Conservation (phyloP, 495 filamentous ascomycete genomes). For the Tetracladium marchalianum region DNA sequence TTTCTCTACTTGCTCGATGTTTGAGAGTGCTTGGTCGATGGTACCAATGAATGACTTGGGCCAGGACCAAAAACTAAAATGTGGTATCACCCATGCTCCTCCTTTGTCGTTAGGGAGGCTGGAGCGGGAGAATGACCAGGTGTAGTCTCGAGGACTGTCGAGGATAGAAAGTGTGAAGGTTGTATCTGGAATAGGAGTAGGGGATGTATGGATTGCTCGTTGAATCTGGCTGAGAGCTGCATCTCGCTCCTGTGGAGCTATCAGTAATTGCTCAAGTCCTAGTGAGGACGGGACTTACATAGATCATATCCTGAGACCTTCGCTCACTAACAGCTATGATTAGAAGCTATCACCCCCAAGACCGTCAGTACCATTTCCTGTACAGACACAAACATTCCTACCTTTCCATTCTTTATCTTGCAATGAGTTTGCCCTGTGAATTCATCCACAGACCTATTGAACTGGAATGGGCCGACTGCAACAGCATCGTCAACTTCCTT, state of each 20-base stretch:
- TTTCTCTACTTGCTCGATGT: constrained; percentile 33
- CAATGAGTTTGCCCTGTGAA: constrained; percentile 29
- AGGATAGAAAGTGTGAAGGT: constrained; percentile 44
- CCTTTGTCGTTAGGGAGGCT: constrained; percentile 27
- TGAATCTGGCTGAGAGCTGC: constrained; percentile 36
- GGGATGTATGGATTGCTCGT: constrained; percentile 41
- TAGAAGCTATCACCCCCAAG: constrained; percentile 21
- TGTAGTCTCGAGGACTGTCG: constrained; percentile 30
- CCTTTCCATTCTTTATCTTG: constrained; percentile 33
- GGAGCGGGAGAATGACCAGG: constrained; percentile 27
- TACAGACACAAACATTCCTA: constrained; percentile 3
- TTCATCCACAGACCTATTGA: constrained; percentile 26
- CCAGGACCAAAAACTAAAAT: constrained; percentile 75
- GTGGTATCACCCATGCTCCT: constrained; percentile 61
- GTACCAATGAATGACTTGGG: constrained; percentile 34
- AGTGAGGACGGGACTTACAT: background rate
- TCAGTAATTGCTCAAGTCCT: constrained; percentile 30
- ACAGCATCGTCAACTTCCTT: constrained; percentile 35
- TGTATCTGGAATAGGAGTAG: constrained; percentile 45
- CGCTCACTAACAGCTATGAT: constrained; percentile 33
- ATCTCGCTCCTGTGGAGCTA: constrained; percentile 26
- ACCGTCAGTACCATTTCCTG: background rate
- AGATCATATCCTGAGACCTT: constrained; percentile 7
- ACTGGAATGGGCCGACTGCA: constrained; percentile 31
- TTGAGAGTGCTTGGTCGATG: constrained; percentile 15